These are phyloP conservation scores for Filobasidium uniguttulatum DNA, from an alignment of 1,284 basidiomycete species.

Conservation along the genomic window DNA sequence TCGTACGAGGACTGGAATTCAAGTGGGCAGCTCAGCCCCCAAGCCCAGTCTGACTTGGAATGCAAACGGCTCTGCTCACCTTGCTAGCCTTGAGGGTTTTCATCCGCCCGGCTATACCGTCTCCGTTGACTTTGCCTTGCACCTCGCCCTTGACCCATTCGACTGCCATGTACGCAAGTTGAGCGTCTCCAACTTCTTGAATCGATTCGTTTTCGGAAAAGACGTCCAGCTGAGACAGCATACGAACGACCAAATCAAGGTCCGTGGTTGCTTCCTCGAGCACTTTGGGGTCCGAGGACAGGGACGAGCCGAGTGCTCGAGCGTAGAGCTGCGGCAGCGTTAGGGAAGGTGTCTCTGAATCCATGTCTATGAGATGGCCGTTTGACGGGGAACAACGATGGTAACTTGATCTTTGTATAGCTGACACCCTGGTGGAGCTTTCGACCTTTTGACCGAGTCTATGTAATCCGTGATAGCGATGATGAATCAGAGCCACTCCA, in stretches of 20 bases:
- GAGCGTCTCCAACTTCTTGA: slow-evolving; percentile 67
- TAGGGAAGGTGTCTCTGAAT: slow-evolving; percentile 15
- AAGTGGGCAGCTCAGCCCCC: too few relatives aligned
- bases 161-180: slow-evolving; percentile 66
- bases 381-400: background rate
- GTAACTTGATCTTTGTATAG: too few relatives aligned
- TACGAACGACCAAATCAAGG: slow-evolving; percentile 33
- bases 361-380: background rate
- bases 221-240: slow-evolving; percentile 45
- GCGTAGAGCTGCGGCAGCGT: slow-evolving; percentile 32
- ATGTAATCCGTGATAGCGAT: too few relatives aligned
- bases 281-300: slow-evolving; percentile 18
- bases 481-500: too few relatives aligned
- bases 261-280: slow-evolving; percentile 24
- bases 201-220: slow-evolving; percentile 76
- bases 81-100: slow-evolving; percentile 46
- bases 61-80: slow-evolving; percentile 40
- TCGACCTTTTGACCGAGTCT: too few relatives aligned
- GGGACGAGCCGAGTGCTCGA: slow-evolving; percentile 21
- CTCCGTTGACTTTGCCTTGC: slow-evolving; percentile 51
- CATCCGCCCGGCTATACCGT: slow-evolving; percentile 49
- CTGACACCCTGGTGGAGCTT: too few relatives aligned
- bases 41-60: slow-evolving; percentile 1
- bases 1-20: slow-evolving; percentile 48
- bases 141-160: slow-evolving; percentile 60